Base-by-base conservation (phyloP, 2,329 filamentous ascomycete species). In the Alternaria postmessia region DNA sequence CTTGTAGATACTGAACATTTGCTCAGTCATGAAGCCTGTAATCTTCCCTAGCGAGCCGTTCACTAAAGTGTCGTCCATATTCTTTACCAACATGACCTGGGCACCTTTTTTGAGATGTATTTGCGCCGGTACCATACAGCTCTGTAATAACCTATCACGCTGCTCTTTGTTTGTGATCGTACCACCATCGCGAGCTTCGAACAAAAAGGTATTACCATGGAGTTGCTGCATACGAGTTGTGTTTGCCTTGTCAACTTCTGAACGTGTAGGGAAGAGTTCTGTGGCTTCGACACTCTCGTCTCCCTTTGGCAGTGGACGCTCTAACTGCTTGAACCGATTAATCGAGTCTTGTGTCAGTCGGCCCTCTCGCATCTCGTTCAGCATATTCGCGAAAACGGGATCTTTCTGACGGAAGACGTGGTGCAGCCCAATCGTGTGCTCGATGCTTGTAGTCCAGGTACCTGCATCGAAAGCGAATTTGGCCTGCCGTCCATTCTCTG, bases 21-120 rank as follows among this genome's bases (percentile, higher is more conserved):
- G 81, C 66, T 90, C 87, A 53, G 84, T 87, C 89, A 93, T 94
- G 78, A 97, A 96, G 6, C 86, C 88, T 12, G 90, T 85, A 5
- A 99, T 91, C 62, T 91, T 94, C 24, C 95, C 95, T 9, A 99
- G 84, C 0, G 94, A 96, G 5, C 95, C 95, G 74, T 99, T 99
- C 68, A 98, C 95, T 0, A 99, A 85, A 0, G 88, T 89, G 39
- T 97, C 93, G 73, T 99, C 95, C 81, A 98, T 90, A 71, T 99
- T 99, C 79, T 99, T 99, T 84, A 99, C 97, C n/a, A 99, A 83
- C 95, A 99, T 99, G 44, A 99, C 96, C 75, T 99, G 96, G 0
- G 95, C 92, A 9, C 93, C 92, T 64, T 95, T 90, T 78, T 97
- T 98, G 30, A 99, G 81, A 34, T 91, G 88, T 20, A 99, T 87